phyloP scores from a whole-genome alignment of 371 early-diverging fungal genomes.

The Batrachochytrium dendrobatidis region DNA sequence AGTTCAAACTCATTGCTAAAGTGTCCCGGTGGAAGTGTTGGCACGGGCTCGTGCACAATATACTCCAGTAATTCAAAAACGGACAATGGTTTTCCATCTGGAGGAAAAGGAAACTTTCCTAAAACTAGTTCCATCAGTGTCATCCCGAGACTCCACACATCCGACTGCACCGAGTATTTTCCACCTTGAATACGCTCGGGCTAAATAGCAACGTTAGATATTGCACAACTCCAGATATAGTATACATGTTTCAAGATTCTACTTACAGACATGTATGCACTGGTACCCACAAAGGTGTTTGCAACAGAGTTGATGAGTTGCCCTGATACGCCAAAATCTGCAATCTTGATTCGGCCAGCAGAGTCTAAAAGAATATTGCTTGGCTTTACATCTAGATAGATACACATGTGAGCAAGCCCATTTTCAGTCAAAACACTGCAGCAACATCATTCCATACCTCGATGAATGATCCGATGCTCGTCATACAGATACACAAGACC shows the following conservation, averaged over 20 bases:
- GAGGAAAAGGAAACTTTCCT: conserved; percentile 77
- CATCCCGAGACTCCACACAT: conserved; percentile 93
- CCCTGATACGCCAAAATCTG: conserved; percentile 92
- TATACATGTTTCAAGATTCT: not conserved
- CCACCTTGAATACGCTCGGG: conserved; percentile 94
- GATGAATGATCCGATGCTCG: conserved; percentile 82
- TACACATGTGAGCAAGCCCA: not conserved
- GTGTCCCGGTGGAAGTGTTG: conserved; percentile 65
- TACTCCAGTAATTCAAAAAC: conserved; percentile 88
- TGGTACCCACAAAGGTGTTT: conserved; percentile 91
- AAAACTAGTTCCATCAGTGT: conserved; percentile 88
- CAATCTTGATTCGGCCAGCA: conserved; percentile 84
- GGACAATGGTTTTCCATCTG: conserved; percentile 42
- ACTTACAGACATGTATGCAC: conserved; percentile 91
- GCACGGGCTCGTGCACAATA: conserved; percentile 86
- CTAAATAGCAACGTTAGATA: too few species aligned
- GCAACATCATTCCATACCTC: conserved; percentile 33
- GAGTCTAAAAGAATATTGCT: conserved; percentile 47
- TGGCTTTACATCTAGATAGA: conserved; percentile 41
- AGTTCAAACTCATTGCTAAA: conserved; percentile 69
- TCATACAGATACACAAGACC: conserved; percentile 67
- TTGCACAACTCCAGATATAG: conserved; percentile 1
- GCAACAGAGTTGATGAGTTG: conserved; percentile 85
- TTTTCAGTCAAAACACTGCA: not conserved
- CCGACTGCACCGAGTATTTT: conserved; percentile 84